These are phyloP conservation scores for Plectranthus barbatus DNA, from an alignment of 257 asterid species.

Conservation along the genomic window DNA sequence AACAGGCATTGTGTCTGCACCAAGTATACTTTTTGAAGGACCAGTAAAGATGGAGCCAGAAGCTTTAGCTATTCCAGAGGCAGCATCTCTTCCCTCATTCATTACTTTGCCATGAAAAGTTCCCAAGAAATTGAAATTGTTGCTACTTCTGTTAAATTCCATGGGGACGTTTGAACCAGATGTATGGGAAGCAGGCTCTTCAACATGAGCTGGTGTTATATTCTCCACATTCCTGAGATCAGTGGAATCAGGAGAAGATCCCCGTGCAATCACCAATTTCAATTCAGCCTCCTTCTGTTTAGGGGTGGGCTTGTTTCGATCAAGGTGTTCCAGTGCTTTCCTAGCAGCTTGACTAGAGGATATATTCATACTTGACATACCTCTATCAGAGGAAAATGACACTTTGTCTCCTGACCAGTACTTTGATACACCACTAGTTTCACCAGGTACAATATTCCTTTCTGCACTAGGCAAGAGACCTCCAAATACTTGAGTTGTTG, in stretches of 20 bases:
- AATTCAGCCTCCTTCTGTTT: constrained; percentile 68
- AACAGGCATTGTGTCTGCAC: constrained; percentile 19
- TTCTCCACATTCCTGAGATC: constrained; percentile 26
- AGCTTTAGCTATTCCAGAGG: constrained; percentile 21
- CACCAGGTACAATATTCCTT: constrained; percentile 38
- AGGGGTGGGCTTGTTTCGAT: constrained; percentile 66
- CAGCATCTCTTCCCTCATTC: constrained; percentile 28
- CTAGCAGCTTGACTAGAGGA: constrained; percentile 35
- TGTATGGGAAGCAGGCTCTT: constrained; percentile 27
- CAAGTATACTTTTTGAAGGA: constrained; percentile 21
- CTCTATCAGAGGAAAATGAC: constrained; percentile 25
- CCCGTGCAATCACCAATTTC: constrained; percentile 50
- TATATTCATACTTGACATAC: constrained; percentile 18
- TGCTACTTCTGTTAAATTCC: constrained; percentile 26
- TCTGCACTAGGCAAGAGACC: constrained; percentile 31
- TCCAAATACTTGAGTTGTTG: constrained; percentile 30
- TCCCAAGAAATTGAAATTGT: constrained; percentile 15
- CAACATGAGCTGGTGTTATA: constrained; percentile 18
- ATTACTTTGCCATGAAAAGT: constrained; percentile 23
- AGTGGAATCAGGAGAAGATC: constrained; percentile 29
- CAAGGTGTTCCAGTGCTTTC: constrained; percentile 64
- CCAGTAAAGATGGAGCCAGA: constrained; percentile 19
- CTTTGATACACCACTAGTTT: constrained; percentile 42
- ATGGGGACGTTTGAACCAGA: constrained; percentile 16
- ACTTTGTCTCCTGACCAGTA: constrained; percentile 21